Evolutionary conservation across 139 green algal species (phyloP).

Genomic region (Diplosphaera chodatii): DNA sequence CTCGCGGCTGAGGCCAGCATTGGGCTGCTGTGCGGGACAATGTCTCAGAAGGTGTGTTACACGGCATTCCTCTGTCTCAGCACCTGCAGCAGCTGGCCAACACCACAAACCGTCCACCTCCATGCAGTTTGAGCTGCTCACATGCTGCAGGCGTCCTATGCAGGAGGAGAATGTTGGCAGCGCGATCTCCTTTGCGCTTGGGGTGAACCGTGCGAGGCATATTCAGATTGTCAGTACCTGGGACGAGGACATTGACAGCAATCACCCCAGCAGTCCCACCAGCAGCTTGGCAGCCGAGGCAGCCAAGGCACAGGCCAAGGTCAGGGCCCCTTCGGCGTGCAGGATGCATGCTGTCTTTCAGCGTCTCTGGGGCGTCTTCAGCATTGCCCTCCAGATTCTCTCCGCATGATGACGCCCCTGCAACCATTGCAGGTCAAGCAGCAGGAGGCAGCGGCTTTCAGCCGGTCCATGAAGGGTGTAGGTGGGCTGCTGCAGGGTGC

Average conservation of each 20-base stretch:
- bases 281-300: not conserved
- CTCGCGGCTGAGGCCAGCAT: slow-evolving; percentile 16
- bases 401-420: not conserved
- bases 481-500: not conserved
- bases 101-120: no score
- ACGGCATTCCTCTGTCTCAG: no score
- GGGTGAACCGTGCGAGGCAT: not conserved
- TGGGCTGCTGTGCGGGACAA: slow-evolving; percentile 11
- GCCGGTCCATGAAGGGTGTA: not conserved
- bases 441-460: not conserved
- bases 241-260: not conserved
- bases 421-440: not conserved
- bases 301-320: not conserved
- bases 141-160: no score
- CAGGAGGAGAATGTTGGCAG: slow-evolving; percentile 3
- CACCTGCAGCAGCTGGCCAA: no score
- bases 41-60: not conserved
- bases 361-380: no score
- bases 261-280: not conserved
- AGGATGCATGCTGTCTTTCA: no score
- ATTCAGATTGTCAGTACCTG: not conserved
- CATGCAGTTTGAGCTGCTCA: no score
- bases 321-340: not conserved
- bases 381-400: no score
- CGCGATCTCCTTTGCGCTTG: not conserved